Conservation (phyloP, 768 basidiomycete species). For the Leccinum longicurvipes region DNA sequence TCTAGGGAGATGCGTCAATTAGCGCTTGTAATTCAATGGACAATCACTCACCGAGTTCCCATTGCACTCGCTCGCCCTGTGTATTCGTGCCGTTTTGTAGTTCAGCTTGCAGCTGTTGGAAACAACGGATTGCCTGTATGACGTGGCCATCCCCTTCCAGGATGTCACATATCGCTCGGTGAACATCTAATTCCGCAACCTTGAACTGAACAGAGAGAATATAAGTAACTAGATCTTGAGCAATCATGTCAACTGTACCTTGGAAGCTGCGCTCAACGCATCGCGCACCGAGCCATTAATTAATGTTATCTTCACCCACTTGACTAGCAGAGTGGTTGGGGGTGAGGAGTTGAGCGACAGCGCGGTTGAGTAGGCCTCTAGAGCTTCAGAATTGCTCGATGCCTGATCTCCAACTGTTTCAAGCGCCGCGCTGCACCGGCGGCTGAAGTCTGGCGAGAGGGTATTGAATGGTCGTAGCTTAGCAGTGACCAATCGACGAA, state of each 20-base stretch:
- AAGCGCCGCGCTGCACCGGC: not conserved
- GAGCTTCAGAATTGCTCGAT: not conserved
- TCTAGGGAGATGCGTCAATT: not conserved
- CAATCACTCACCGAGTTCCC: not conserved
- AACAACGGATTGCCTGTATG: not conserved
- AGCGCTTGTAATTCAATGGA: not conserved
- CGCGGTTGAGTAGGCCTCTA: not conserved
- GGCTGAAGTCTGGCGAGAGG: not conserved
- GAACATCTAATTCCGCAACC: not conserved
- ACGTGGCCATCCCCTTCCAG: not conserved
- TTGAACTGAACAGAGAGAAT: not conserved
- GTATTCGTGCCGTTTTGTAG: not conserved
- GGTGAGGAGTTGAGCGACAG: not conserved
- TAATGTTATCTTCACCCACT: not conserved
- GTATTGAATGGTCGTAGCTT: not conserved
- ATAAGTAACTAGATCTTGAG: no score
- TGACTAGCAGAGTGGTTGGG: not conserved
- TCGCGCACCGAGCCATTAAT: not conserved
- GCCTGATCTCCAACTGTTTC: not conserved
- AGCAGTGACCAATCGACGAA: rapidly evolving
- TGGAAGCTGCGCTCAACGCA: not conserved
- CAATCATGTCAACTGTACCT: not conserved
- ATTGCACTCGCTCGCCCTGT: not conserved
- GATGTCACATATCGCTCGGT: not conserved
- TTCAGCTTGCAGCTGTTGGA: not conserved